phyloP scores from a whole-genome alignment of 164 flowering plant genomes.

The Vitis vinifera region ASM3070453v1 NC_081814.1:4616001-4616500 shows the following conservation, averaged over 20 bases:
- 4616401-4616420: slow-evolving; percentile 4
- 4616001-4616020: slow-evolving; percentile 60
- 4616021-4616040: slow-evolving; percentile 74
- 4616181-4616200: slow-evolving; percentile 66
- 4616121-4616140: neutral
- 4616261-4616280: slow-evolving; percentile 33
- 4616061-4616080: slow-evolving; percentile 83
- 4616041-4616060: slow-evolving; percentile 66
- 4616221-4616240: slow-evolving; percentile 57
- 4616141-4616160: neutral
- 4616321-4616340: slow-evolving; percentile 33
- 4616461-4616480: neutral
- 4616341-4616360: slow-evolving; percentile 37
- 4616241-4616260: slow-evolving; percentile 53
- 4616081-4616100: slow-evolving; percentile 45
- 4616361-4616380: slow-evolving; percentile 14
- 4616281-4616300: slow-evolving; percentile 45
- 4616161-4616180: neutral
- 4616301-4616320: slow-evolving; percentile 29
- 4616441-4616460: neutral
- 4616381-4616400: slow-evolving; percentile 16
- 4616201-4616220: slow-evolving; percentile 87
- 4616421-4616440: neutral
- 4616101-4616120: slow-evolving; percentile 40
- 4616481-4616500: neutral